phyloP scores from a whole-genome alignment of 257 asterid species.

The Henckelia pumila region DNA sequence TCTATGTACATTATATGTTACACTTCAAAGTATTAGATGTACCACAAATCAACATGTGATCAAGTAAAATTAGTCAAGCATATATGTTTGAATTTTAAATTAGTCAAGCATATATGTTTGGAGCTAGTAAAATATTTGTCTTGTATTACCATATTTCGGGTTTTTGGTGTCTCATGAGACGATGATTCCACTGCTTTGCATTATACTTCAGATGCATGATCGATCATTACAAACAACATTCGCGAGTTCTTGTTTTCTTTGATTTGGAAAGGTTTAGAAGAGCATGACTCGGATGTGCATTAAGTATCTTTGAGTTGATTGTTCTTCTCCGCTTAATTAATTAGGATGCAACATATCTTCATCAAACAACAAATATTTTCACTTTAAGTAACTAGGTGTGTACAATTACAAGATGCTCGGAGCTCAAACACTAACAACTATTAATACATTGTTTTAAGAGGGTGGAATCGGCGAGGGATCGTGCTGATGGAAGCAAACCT shows the following conservation, averaged over 20 bases:
- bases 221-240: conserved; percentile 25
- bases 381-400: background rate
- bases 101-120: no score
- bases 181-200: conserved; percentile 33
- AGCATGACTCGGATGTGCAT: conserved; percentile 25
- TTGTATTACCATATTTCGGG: conserved; percentile 46
- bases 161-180: conserved; percentile 39
- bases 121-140: background rate
- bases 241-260: conserved; percentile 26
- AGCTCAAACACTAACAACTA: background rate
- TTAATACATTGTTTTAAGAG: background rate
- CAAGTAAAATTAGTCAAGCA: no score
- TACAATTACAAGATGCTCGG: background rate
- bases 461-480: background rate
- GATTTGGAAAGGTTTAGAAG: conserved; percentile 26
- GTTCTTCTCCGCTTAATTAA: conserved; percentile 81
- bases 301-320: conserved; percentile 35
- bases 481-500: background rate
- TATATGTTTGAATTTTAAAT: no score
- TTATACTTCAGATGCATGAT: conserved; percentile 27
- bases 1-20: no score
- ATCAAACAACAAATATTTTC: conserved; percentile 17
- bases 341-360: conserved; percentile 61
- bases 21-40: no score
- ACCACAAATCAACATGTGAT: no score